Evolutionary conservation across 2,329 filamentous ascomycete genomes (phyloP).

Genomic region (Triangularia verruculosa): DNA sequence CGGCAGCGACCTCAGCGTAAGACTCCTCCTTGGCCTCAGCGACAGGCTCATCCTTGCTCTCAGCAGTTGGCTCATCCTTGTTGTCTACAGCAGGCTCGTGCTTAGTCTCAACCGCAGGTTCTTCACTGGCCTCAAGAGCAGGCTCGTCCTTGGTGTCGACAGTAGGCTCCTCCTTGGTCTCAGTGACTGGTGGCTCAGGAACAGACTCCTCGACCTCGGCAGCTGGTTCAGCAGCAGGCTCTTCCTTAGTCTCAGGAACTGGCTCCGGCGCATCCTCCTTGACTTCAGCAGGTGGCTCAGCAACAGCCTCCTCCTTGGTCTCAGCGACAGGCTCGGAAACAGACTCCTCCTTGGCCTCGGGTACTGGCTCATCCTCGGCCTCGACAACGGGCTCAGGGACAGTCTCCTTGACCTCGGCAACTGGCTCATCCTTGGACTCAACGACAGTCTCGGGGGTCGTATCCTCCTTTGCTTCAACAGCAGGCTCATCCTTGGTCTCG

Average conservation of each 20-base stretch:
- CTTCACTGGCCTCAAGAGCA: background rate
- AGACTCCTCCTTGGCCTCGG: background rate
- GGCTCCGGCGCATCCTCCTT: background rate
- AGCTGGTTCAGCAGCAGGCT: background rate
- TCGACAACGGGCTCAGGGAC: background rate
- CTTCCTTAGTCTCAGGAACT: background rate
- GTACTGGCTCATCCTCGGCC: background rate
- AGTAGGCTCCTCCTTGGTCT: constrained; percentile 1
- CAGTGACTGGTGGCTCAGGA: background rate
- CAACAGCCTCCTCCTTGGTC: background rate
- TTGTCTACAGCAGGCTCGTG: background rate
- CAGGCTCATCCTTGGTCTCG: constrained; percentile 11
- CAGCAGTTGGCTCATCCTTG: background rate
- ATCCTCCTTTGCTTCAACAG: background rate
- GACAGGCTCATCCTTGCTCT: too few relatives aligned
- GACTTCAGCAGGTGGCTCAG: background rate
- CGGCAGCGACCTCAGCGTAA: too few relatives aligned
- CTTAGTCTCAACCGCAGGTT: constrained; percentile 1
- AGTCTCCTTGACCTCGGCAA: background rate
- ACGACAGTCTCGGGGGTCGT: background rate
- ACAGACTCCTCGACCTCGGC: background rate
- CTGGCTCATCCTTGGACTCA: constrained; percentile 2
- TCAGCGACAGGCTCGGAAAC: background rate
- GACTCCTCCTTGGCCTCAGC: background rate
- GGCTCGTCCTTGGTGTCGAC: background rate